These are phyloP conservation scores for Trypanosoma grayi DNA, from an alignment of 208 protist genomes.

Conservation along the genomic window DNA sequence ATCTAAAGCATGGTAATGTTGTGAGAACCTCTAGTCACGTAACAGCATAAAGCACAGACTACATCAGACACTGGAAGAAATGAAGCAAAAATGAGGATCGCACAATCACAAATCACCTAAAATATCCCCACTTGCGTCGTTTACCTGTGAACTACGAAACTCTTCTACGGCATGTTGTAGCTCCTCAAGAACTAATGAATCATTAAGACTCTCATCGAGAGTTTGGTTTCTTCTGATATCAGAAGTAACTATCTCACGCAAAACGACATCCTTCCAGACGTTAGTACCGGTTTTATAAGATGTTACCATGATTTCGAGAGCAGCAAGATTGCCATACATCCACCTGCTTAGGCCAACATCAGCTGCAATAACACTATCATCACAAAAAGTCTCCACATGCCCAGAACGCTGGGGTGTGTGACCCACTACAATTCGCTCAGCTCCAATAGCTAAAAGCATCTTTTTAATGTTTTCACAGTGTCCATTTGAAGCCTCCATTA, in stretches of 20 bases:
- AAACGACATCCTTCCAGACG: slow-evolving; percentile 16
- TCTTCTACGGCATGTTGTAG: slow-evolving; percentile 18
- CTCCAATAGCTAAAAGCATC: slow-evolving; percentile 33
- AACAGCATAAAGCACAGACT: background rate
- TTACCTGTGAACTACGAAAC: slow-evolving; percentile 3
- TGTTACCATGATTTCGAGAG: slow-evolving; percentile 47
- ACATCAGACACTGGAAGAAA: background rate
- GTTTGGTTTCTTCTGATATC: slow-evolving; percentile 6
- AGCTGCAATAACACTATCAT: slow-evolving; percentile 51
- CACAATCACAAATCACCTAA: slow-evolving; percentile 22
- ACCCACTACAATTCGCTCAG: slow-evolving; percentile 63
- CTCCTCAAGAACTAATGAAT: slow-evolving; percentile 26
- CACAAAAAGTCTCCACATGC: slow-evolving; percentile 56
- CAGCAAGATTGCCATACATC: slow-evolving; percentile 69
- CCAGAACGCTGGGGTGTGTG: slow-evolving; percentile 66
- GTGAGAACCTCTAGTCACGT: no score
- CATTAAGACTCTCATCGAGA: slow-evolving; percentile 23
- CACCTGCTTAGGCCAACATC: slow-evolving; percentile 76
- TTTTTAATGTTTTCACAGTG: slow-evolving; percentile 41
- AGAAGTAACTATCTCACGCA: slow-evolving; percentile 28
- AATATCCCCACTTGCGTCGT: slow-evolving; percentile 10
- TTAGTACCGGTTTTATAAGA: slow-evolving; percentile 25
- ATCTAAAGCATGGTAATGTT: background rate
- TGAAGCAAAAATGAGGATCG: slow-evolving; percentile 4
- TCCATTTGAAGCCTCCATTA: slow-evolving; percentile 46